Evolutionary conservation across 2,329 filamentous ascomycete species (phyloP).

Genomic region (Fusarium sp.): DNA sequence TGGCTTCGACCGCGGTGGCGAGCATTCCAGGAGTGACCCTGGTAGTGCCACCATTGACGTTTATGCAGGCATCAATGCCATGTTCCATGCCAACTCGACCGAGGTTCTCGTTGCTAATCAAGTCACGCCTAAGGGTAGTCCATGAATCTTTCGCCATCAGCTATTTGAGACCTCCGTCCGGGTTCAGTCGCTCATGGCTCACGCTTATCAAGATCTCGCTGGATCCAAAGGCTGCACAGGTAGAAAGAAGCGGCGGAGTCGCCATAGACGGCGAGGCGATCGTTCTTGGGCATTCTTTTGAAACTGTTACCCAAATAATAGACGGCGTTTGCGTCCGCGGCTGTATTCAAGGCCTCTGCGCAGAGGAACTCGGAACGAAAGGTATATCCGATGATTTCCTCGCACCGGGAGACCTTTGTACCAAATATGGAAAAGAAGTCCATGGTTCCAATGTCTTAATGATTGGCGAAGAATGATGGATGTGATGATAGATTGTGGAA

Average conservation of each 20-base stretch:
- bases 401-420: not conserved
- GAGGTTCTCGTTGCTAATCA: not conserved
- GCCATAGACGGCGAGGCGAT: not conserved
- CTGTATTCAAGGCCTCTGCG: not conserved
- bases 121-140: not conserved
- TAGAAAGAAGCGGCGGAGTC: not conserved
- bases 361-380: not conserved
- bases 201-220: not conserved
- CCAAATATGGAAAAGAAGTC: not conserved
- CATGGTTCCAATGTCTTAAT: not conserved
- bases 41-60: not conserved
- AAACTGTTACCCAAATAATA: not conserved
- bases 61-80: not conserved
- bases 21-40: not conserved
- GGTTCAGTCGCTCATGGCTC: not conserved
- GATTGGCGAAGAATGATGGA: not conserved
- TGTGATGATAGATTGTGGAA: not conserved
- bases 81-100: fast-evolving
- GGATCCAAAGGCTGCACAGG: not conserved
- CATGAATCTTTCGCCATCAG: not conserved
- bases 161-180: fast-evolving
- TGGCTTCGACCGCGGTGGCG: not conserved
- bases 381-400: not conserved
- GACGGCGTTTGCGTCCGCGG: not conserved
- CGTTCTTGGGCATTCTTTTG: not conserved